Percentiles rank a stretch among this genome's conserved stretches.
These are phyloP conservation scores for Rubus parviflorus DNA, from an alignment of 306 rosid species.

Conservation along the genomic window DNA sequence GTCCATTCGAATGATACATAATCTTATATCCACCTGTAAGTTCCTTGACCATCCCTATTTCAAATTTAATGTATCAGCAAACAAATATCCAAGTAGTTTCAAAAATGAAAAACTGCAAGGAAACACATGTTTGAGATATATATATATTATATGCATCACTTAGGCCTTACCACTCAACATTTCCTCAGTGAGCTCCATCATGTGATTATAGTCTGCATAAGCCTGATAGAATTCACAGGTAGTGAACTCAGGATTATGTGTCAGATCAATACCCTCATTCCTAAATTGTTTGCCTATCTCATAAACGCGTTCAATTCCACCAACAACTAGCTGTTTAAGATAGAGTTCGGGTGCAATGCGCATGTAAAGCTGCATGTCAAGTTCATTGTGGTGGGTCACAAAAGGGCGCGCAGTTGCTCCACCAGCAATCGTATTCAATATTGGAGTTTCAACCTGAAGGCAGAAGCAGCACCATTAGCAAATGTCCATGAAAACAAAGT, in stretches of 20 bases:
- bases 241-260: conserved; percentile 29
- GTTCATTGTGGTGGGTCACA: conserved; percentile 87
- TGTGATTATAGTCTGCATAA: conserved; percentile 58
- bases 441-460: conserved; percentile 92
- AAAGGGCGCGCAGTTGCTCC: conserved; percentile 98
- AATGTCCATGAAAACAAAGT: background rate
- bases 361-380: conserved; percentile 80
- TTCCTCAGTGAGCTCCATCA: conserved; percentile 65
- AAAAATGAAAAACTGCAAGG: background rate
- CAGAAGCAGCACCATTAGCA: background rate
- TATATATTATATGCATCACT: background rate
- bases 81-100: conserved; percentile 3
- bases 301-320: conserved; percentile 93
- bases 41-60: conserved; percentile 47
- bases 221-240: background rate
- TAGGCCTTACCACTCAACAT: background rate
- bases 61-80: conserved; percentile 4
- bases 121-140: background rate
- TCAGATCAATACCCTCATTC: conserved; percentile 95
- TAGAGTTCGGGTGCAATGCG: conserved; percentile 93
- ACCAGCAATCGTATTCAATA: conserved; percentile 94
- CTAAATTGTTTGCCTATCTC: conserved; percentile 97
- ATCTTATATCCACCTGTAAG: background rate
- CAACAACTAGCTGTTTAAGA: conserved; percentile 93
- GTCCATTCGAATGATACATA: conserved; percentile 45